Conservation (phyloP, 192 early-diverging fungal genomes). For the Coemansia sp. region DNA sequence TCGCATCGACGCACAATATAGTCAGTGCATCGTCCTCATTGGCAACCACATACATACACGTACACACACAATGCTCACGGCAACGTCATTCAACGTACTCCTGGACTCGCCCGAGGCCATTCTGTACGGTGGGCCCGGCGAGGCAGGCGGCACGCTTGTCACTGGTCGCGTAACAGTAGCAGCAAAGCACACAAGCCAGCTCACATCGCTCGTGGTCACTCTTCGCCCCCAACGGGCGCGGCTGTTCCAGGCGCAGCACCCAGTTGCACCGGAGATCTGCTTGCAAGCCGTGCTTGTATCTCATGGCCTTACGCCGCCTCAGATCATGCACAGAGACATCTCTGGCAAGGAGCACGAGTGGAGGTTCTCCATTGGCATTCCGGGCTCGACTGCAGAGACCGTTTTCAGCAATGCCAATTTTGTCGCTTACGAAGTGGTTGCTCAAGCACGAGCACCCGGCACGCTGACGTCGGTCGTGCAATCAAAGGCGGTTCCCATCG, state of each 20-base stretch:
- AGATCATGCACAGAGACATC: slow-evolving; percentile 9
- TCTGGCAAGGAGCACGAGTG: slow-evolving; percentile 27
- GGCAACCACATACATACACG: not conserved
- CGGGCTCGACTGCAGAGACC: slow-evolving; percentile 36
- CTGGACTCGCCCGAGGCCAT: slow-evolving; percentile 30
- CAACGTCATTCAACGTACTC: slow-evolving; percentile 15
- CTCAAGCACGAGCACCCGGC: slow-evolving; percentile 20
- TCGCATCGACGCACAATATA: not conserved
- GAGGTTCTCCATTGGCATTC: slow-evolving; percentile 32
- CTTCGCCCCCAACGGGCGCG: slow-evolving; percentile 38
- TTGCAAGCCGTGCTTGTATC: slow-evolving; percentile 20
- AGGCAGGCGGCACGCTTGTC: slow-evolving; percentile 25
- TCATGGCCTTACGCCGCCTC: slow-evolving; percentile 15
- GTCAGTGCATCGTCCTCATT: not conserved
- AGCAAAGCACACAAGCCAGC: slow-evolving; percentile 11
- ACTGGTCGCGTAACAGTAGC: slow-evolving; percentile 36
- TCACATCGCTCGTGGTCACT: slow-evolving; percentile 25
- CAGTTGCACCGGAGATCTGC: slow-evolving; percentile 15
- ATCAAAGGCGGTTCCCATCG: slow-evolving; percentile 24
- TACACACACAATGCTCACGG: slow-evolving; percentile 17
- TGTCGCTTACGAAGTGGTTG: slow-evolving; percentile 46
- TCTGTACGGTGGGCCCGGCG: slow-evolving; percentile 38
- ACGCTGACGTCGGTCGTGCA: slow-evolving; percentile 6
- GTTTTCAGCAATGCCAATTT: slow-evolving; percentile 17
- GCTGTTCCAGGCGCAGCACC: slow-evolving; percentile 32